These are phyloP conservation scores for Kodamaea laetipori DNA, from an alignment of 805 yeast species.

Conservation along the genomic window DNA sequence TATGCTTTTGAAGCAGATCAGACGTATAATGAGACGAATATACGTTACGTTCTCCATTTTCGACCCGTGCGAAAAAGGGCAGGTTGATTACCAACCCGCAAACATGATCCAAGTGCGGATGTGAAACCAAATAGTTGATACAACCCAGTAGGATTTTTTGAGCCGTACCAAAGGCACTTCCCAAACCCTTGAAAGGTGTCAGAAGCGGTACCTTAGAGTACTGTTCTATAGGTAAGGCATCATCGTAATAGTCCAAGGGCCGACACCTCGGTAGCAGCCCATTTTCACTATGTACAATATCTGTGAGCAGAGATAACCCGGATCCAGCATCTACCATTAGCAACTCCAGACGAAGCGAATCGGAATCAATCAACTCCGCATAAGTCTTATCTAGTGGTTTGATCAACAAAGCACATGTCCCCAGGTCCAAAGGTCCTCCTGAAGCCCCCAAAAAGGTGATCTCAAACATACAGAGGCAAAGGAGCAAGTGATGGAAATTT, in stretches of 20 bases:
- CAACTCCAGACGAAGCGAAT: constrained; percentile 29
- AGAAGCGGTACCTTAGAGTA: constrained; percentile 23
- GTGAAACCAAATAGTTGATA: constrained; percentile 61
- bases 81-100: constrained; percentile 69
- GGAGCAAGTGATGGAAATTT: not conserved
- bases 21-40: constrained; percentile 58
- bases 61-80: constrained; percentile 45
- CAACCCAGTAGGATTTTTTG: constrained; percentile 37
- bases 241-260: constrained; percentile 28
- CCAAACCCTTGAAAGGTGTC: constrained; percentile 10
- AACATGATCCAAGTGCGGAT: constrained; percentile 84
- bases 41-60: constrained; percentile 40
- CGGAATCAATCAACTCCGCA: constrained; percentile 18
- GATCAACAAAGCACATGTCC: constrained; percentile 67
- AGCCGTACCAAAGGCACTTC: constrained; percentile 30
- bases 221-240: constrained; percentile 25
- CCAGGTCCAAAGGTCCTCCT: constrained; percentile 81
- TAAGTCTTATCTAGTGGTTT: constrained; percentile 54
- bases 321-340: constrained; percentile 79
- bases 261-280: not conserved
- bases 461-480: constrained; percentile 43
- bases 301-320: constrained; percentile 59
- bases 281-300: constrained; percentile 33
- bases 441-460: constrained; percentile 72
- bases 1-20: constrained; percentile 49